Conservation (phyloP, 495 filamentous ascomycete genomes). For the Parathielavia appendiculata region DNA sequence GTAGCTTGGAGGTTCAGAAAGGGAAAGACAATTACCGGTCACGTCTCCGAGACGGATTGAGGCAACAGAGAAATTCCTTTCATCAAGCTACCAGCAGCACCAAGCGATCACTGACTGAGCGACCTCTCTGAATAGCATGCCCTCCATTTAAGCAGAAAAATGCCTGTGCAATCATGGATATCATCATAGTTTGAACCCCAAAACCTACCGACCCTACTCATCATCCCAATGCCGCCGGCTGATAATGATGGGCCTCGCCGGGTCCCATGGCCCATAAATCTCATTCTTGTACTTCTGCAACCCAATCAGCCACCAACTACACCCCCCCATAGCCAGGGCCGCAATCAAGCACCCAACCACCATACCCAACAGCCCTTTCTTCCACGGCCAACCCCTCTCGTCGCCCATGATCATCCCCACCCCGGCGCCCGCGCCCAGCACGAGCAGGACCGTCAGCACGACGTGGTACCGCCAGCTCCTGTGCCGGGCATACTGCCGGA, state of each 20-base stretch:
- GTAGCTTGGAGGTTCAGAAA: no score
- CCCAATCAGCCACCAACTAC: slow-evolving; percentile 96
- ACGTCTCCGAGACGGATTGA: no score
- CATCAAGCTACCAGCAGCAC: no score
- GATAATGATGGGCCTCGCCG: slow-evolving; percentile 76
- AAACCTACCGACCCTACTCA: slow-evolving; percentile 24
- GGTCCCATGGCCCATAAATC: slow-evolving; percentile 97
- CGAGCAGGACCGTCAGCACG: slow-evolving; percentile 67
- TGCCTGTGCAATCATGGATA: not conserved
- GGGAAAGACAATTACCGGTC: no score
- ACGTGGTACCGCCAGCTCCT: slow-evolving; percentile 81
- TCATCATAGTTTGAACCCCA: not conserved
- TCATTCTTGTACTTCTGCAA: slow-evolving; percentile 99
- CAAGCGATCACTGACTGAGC: no score
- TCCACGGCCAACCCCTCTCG: slow-evolving; percentile 59
- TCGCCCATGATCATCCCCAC: slow-evolving; percentile 61
- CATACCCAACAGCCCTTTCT: slow-evolving; percentile 64
- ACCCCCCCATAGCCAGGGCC: slow-evolving; percentile 76
- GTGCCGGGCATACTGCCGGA: slow-evolving; percentile 78
- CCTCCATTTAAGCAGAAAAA: no score
- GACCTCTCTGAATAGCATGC: no score
- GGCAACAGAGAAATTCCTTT: no score
- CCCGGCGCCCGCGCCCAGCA: slow-evolving; percentile 70
- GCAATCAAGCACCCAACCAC: slow-evolving; percentile 64
- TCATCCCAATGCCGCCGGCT: slow-evolving; percentile 47